Percentiles rank a stretch among this genome's conserved stretches.
Conservation (phyloP, 768 basidiomycete species). For the Dioszegia crocea region DNA sequence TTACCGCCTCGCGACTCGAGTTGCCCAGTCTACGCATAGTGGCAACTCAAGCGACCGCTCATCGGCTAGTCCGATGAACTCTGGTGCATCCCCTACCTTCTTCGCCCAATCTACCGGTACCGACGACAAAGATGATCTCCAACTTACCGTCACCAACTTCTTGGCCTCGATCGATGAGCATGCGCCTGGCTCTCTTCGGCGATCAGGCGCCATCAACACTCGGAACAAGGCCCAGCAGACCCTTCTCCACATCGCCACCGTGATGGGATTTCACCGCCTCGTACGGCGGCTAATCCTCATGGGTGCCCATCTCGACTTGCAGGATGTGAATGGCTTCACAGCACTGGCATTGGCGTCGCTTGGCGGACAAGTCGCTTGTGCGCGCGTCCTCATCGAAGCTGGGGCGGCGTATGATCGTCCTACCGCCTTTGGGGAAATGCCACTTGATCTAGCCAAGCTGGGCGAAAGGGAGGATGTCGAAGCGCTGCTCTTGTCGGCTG, state of each 20-base stretch:
- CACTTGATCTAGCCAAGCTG: conserved; percentile 50
- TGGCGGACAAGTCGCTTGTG: conserved; percentile 60
- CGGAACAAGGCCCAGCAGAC: conserved; percentile 71
- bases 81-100: conserved; percentile 9
- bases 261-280: conserved; percentile 70
- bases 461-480: conserved; percentile 49
- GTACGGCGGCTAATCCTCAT: conserved; percentile 67
- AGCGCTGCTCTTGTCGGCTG: conserved; percentile 40
- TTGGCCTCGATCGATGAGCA: conserved; percentile 67
- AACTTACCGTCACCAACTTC: conserved; percentile 72
- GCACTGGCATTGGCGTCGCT: conserved; percentile 81
- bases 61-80: conserved; percentile 19
- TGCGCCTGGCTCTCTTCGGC: conserved; percentile 53
- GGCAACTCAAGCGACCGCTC: conserved; percentile 29
- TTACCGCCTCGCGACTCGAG: conserved; percentile 33
- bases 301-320: conserved; percentile 71
- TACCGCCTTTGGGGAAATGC: conserved; percentile 48
- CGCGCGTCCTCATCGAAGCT: conserved; percentile 64
- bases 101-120: conserved; percentile 1
- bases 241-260: conserved; percentile 77
- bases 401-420: conserved; percentile 62
- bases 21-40: conserved; percentile 14
- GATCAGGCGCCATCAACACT: conserved; percentile 64
- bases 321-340: conserved; percentile 86
- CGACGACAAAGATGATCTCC: conserved; percentile 52